phyloP scores from a whole-genome alignment of 148 eudicot genomes.

The Persicaria tinctoria region DNA sequence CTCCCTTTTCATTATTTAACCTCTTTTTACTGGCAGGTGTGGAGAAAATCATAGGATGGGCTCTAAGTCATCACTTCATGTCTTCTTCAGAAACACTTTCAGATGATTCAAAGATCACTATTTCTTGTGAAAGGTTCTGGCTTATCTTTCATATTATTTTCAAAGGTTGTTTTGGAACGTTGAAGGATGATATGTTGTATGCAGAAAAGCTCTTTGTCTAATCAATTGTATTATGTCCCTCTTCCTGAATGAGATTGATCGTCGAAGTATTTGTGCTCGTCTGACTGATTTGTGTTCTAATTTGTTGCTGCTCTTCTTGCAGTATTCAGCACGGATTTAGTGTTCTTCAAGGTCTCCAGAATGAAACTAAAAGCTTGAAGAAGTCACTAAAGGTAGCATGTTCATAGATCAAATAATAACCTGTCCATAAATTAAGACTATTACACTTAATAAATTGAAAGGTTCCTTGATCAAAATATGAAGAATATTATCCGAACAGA shows the following conservation, averaged over 20 bases:
- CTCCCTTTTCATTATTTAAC: background rate
- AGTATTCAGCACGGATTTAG: conserved; percentile 64
- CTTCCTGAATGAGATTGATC: too few species aligned
- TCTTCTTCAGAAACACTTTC: conserved; percentile 32
- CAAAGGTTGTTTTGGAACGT: background rate
- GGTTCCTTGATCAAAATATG: background rate
- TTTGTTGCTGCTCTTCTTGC: conserved; percentile 18
- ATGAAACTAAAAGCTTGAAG: conserved; percentile 65
- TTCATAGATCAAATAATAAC: background rate
- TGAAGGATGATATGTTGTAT: background rate
- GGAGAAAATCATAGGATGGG: conserved; percentile 88
- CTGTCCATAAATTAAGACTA: background rate
- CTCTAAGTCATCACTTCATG: conserved; percentile 79
- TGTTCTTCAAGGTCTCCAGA: conserved; percentile 65
- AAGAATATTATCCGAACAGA: background rate
- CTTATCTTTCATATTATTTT: background rate
- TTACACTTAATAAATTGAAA: too few species aligned
- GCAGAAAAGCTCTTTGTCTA: background rate
- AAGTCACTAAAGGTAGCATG: conserved; percentile 75
- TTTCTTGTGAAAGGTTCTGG: conserved; percentile 64
- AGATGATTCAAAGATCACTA: conserved; percentile 46
- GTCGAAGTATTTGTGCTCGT: background rate
- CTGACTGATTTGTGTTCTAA: background rate
- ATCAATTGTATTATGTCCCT: background rate
- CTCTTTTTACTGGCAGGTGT: conserved; percentile 36